phyloP scores from a whole-genome alignment of 352 stramenopile species.

The Achlya hypogyna region DNA sequence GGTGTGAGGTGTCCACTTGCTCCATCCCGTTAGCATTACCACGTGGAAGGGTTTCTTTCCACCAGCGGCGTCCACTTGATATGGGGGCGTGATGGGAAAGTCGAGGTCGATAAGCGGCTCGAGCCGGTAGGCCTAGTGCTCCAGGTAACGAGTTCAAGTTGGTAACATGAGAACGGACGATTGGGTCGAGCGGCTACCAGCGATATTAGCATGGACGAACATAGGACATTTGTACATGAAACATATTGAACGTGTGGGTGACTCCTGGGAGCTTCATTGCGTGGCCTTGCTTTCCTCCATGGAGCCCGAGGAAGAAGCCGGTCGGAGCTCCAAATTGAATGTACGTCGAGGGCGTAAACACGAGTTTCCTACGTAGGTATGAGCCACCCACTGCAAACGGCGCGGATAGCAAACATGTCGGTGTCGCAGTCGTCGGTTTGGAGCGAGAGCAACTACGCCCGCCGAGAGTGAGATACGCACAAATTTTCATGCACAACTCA shows the following conservation, averaged over 20 bases:
- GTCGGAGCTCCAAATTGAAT: slow-evolving; percentile 88
- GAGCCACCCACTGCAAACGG: background rate
- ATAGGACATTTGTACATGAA: slow-evolving; percentile 38
- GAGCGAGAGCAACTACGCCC: slow-evolving; percentile 10
- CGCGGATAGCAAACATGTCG: background rate
- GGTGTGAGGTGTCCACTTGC: no score
- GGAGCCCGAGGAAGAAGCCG: slow-evolving; percentile 88
- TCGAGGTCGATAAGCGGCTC: slow-evolving; percentile 73
- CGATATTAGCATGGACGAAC: background rate
- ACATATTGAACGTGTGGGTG: slow-evolving; percentile 89
- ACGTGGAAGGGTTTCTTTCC: background rate
- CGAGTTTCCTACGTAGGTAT: slow-evolving; percentile 27
- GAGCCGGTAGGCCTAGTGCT: slow-evolving; percentile 84
- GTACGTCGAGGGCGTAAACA: slow-evolving; percentile 74
- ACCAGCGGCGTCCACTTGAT: background rate
- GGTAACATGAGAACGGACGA: no score
- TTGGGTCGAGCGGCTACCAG: slow-evolving; percentile 82
- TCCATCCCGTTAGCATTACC: background rate
- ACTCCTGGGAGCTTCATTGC: slow-evolving; percentile 75
- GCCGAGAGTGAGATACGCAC: no score
- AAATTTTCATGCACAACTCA: slow-evolving; percentile 23
- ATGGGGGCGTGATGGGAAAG: slow-evolving; percentile 1
- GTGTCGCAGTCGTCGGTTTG: background rate
- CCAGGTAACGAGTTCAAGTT: no score
- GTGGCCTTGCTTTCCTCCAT: slow-evolving; percentile 64